A percentile compares a stretch with the other conserved stretches of the same genome.
These are phyloP conservation scores for Amylocarpus encephaloides DNA, from an alignment of 2,329 filamentous ascomycete genomes.

Conservation along the genomic window DNA sequence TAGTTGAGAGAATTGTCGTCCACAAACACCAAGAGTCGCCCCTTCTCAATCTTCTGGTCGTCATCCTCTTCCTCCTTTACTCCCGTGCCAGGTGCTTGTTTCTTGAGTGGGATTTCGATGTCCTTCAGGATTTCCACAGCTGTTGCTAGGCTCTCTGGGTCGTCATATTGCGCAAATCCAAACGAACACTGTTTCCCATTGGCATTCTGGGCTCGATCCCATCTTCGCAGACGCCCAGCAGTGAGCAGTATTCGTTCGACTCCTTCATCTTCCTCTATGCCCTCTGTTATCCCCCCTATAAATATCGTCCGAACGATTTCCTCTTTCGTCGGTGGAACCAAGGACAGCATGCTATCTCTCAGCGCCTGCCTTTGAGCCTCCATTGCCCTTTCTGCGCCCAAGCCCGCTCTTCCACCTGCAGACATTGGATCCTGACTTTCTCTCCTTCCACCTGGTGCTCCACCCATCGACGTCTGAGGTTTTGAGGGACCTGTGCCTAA, in stretches of 20 bases:
- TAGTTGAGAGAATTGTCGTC: slow-evolving; percentile 81
- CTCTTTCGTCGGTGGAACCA: slow-evolving; percentile 79
- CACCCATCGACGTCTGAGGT: slow-evolving; percentile 37
- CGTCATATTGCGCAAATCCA: slow-evolving; percentile 93
- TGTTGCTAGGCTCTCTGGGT: slow-evolving; percentile 77
- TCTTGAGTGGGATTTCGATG: slow-evolving; percentile 73
- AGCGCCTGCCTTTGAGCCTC: slow-evolving; percentile 61
- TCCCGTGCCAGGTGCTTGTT: slow-evolving; percentile 49
- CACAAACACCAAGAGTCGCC: slow-evolving; percentile 64
- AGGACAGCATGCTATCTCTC: slow-evolving; percentile 61
- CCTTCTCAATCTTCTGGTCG: slow-evolving; percentile 51
- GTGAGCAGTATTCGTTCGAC: slow-evolving; percentile 71
- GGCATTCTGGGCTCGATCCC: slow-evolving; percentile 71
- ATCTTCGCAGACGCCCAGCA: slow-evolving; percentile 75
- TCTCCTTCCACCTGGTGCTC: slow-evolving; percentile 38
- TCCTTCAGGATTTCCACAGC: slow-evolving; percentile 81
- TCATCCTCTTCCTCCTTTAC: slow-evolving; percentile 38
- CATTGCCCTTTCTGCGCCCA: slow-evolving; percentile 41
- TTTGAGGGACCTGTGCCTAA: slow-evolving; percentile 75
- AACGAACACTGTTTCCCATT: slow-evolving; percentile 79
- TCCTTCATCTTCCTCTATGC: slow-evolving; percentile 67
- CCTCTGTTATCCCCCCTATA: slow-evolving; percentile 76
- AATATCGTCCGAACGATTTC: slow-evolving; percentile 91
- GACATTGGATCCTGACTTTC: slow-evolving; percentile 38
- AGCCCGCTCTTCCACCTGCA: slow-evolving; percentile 33